Evolutionary conservation across 495 filamentous ascomycete genomes (phyloP).

Genomic region (Acidomyces sp.): DNA sequence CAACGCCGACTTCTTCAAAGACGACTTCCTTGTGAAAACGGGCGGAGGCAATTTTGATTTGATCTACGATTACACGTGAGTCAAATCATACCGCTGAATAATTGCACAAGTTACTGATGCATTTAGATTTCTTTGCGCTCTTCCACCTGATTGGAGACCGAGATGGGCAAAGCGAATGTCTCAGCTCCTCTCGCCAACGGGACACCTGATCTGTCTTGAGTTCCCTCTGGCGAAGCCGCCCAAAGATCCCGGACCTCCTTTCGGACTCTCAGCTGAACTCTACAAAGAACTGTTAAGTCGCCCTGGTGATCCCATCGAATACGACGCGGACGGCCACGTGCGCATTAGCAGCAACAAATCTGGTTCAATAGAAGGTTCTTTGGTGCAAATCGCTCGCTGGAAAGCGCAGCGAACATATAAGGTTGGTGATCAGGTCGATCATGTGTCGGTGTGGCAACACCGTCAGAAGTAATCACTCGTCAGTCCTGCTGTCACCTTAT

Average conservation of each 20-base stretch:
- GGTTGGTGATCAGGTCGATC: constrained; percentile 47
- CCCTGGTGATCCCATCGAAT: constrained; percentile 52
- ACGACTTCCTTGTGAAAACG: constrained; percentile 37
- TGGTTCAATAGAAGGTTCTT: constrained; percentile 31
- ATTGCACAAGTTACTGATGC: too few relatives aligned
- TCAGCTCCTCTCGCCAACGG: constrained; percentile 47
- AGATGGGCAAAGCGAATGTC: constrained; percentile 56
- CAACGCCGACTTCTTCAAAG: constrained; percentile 58
- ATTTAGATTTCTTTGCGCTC: constrained; percentile 73
- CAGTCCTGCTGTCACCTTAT: background rate
- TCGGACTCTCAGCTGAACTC: constrained; percentile 44
- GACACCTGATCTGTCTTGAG: constrained; percentile 63
- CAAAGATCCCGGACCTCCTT: constrained; percentile 55
- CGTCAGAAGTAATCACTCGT: constrained; percentile 4
- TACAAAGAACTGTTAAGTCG: constrained; percentile 54
- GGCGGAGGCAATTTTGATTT: constrained; percentile 51
- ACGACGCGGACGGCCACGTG: constrained; percentile 44
- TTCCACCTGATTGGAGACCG: constrained; percentile 49
- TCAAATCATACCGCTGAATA: too few relatives aligned
- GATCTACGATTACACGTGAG: constrained; percentile 81
- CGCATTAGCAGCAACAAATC: constrained; percentile 33
- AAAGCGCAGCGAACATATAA: constrained; percentile 57
- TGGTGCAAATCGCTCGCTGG: constrained; percentile 50
- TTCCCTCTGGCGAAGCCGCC: constrained; percentile 62
- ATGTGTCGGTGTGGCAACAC: constrained; percentile 36